These are phyloP conservation scores for Zasmidium angulare DNA, from an alignment of 2,329 filamentous ascomycete species.

Conservation along the genomic window DNA sequence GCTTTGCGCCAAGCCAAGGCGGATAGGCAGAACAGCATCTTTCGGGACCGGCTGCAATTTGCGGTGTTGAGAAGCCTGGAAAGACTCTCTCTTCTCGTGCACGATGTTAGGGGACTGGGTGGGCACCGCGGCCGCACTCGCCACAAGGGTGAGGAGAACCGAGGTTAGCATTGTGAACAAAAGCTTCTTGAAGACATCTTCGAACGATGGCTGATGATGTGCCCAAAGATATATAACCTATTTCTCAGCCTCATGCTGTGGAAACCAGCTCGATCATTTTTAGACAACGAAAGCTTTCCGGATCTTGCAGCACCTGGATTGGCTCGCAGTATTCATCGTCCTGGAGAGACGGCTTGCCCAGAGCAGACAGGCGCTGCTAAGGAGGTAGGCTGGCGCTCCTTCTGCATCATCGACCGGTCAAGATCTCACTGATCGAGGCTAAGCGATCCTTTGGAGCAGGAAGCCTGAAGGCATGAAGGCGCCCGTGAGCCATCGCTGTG, in stretches of 20 bases:
- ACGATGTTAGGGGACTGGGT: conserved; percentile 18
- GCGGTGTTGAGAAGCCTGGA: conserved; percentile 19
- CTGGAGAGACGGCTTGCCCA: not conserved
- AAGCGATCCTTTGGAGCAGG: not conserved
- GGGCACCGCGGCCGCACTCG: not conserved
- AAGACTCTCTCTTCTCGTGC: conserved; percentile 30
- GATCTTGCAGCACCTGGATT: not conserved
- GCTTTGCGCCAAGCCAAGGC: conserved; percentile 35
- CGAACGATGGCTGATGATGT: no score
- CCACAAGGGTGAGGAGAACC: not conserved
- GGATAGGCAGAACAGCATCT: conserved; percentile 33
- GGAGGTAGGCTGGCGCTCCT: not conserved
- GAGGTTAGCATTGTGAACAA: not conserved
- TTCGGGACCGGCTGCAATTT: conserved; percentile 24
- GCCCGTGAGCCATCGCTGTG: not conserved
- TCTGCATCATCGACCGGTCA: not conserved
- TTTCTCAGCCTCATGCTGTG: not conserved
- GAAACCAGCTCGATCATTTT: not conserved
- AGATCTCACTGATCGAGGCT: not conserved
- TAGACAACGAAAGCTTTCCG: not conserved
- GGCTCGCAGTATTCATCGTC: not conserved
- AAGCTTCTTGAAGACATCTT: not conserved
- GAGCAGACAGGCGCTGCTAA: not conserved
- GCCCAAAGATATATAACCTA: not conserved
- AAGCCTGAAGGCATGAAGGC: not conserved